Evolutionary conservation across 169 alveolate genomes (phyloP), one percentile per base, ranked within the genome.

Genomic region (Cyclospora cayetanensis): DNA sequence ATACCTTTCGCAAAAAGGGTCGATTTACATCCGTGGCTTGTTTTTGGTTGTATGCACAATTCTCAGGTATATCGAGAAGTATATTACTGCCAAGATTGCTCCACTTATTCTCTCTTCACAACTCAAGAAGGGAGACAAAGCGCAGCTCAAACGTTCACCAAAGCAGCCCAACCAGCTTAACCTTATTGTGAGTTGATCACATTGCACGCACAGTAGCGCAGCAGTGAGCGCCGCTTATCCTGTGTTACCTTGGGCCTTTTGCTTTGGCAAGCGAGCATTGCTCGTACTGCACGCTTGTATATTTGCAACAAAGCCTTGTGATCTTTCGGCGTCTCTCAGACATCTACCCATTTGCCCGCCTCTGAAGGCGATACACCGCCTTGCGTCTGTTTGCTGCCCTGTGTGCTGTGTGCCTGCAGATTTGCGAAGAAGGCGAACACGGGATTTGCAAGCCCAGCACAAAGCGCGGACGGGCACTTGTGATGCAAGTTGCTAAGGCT

Each of bases 361-460:
- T n/a, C n/a, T n/a, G n/a, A n/a, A n/a, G n/a, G n/a, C n/a, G n/a
- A n/a, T n/a, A n/a, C n/a, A n/a, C n/a, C n/a, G n/a, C n/a, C n/a
- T n/a, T n/a, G n/a, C n/a, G n/a, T n/a, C n/a, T n/a, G n/a, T n/a
- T n/a, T n/a, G n/a, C n/a, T n/a, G n/a, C n/a, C n/a, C n/a, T 50
- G 2, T n/a, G 2, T n/a, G 63, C 27, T 50, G 22, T 1, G 63
- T n/a, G 2, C 63, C 12, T 50, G 63, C 79, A 66, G 79, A 66
- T 27, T 20, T 66, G 79, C 46, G 79, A 66, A 34, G 79, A 29
- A 34, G 79, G 34, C 43, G 79, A 2, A 12, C 27, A 66, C 46
- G 50, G 79, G 43, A 27, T 12, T 22, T 66, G 79, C 79, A 31
- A 27, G 79, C 79, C 79, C 50, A 46, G 79, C 79, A 66, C 50